Conservation (phyloP, 129 eudicot species). For the Chrysanthemum seticuspe region DNA sequence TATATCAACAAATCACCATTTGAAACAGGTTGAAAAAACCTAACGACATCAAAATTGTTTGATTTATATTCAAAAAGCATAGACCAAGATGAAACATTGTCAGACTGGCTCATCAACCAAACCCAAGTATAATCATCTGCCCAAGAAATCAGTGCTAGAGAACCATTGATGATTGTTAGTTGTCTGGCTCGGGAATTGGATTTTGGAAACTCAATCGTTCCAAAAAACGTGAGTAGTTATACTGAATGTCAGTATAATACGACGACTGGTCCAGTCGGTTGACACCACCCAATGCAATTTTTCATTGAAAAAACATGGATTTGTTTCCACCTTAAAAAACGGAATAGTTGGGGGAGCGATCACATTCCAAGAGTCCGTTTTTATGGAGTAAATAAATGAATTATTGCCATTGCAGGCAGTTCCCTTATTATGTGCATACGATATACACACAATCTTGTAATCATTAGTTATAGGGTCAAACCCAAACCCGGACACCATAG, state of each 20-base stretch:
- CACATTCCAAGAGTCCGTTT: not conserved
- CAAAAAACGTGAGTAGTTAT: not conserved
- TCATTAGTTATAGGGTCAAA: no score
- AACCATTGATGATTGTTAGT: not conserved
- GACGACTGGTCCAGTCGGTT: no score
- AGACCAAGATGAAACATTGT: no score
- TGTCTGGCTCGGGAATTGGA: not conserved
- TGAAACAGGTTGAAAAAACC: no score
- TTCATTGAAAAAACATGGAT: not conserved
- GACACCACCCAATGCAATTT: slow-evolving; percentile 14
- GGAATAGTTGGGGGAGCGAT: not conserved
- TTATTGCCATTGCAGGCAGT: no score
- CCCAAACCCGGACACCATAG: no score
- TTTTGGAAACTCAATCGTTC: not conserved
- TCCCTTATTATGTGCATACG: not conserved
- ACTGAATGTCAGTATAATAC: slow-evolving; percentile 1
- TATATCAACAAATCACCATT: no score
- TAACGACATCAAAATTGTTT: no score
- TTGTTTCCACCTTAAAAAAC: not conserved
- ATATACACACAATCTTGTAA: no score
- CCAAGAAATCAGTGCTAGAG: not conserved
- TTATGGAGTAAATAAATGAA: not conserved
- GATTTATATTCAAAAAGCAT: no score
- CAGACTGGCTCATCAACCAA: not conserved
- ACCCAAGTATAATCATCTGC: no score